Percentiles rank a stretch among this genome's conserved stretches.
phyloP scores from a whole-genome alignment of 352 stramenopile species.

The Phytophthora agathidicida region DNA sequence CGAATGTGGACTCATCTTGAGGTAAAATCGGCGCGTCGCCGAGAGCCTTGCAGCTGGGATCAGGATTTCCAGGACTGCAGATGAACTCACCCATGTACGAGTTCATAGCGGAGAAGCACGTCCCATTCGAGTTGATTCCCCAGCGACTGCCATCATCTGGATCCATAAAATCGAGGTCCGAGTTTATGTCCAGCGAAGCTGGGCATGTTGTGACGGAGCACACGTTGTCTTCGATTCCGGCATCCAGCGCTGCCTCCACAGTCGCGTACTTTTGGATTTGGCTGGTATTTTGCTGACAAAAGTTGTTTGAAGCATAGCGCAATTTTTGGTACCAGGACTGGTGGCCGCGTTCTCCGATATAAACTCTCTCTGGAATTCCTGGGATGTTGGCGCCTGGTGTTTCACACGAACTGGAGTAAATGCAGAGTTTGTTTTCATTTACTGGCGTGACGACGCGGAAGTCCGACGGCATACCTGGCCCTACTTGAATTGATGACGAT shows the following conservation, averaged over 20 bases:
- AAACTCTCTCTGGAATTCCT: constrained; percentile 49
- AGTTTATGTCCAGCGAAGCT: constrained; percentile 47
- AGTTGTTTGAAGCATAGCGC: constrained; percentile 67
- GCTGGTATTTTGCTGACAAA: constrained; percentile 40
- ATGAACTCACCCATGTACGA: constrained; percentile 57
- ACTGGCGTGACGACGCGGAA: constrained; percentile 46
- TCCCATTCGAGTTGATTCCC: constrained; percentile 56
- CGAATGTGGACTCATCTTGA: constrained; percentile 33
- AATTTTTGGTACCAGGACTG: constrained; percentile 70
- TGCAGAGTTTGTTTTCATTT: constrained; percentile 43
- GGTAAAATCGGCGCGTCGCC: constrained; percentile 10
- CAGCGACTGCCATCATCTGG: constrained; percentile 25
- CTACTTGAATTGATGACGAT: constrained; percentile 75
- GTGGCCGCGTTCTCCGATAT: constrained; percentile 47
- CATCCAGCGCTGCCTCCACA: constrained; percentile 27
- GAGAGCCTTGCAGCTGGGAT: constrained; percentile 26
- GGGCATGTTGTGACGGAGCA: constrained; percentile 43
- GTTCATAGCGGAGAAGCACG: constrained; percentile 52
- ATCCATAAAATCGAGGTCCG: constrained; percentile 39
- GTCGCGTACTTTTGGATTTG: constrained; percentile 31
- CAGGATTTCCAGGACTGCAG: constrained; percentile 43
- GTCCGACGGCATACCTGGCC: constrained; percentile 58
- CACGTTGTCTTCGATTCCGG: constrained; percentile 46
- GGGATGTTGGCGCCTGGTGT: constrained; percentile 53
- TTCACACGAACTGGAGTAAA: constrained; percentile 52